phyloP scores from a whole-genome alignment of 805 yeast genomes.

The Schwanniomyces polymorphus region DNA sequence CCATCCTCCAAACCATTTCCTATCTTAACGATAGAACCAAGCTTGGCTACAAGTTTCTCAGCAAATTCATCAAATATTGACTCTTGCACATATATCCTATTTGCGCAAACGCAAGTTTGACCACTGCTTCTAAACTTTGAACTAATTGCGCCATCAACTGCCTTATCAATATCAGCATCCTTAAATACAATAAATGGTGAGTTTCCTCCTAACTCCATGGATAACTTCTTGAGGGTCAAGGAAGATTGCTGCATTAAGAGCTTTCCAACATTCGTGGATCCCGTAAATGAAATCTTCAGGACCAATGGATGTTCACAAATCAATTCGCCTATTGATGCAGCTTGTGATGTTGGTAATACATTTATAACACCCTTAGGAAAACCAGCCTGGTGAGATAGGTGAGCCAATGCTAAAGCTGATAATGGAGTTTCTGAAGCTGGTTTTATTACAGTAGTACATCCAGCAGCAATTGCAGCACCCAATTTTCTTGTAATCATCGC shows the following conservation, averaged over 20 bases:
- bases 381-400: slow-evolving; percentile 64
- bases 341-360: slow-evolving; percentile 51
- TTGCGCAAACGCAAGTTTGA: slow-evolving; percentile 67
- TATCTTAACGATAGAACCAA: slow-evolving; percentile 39
- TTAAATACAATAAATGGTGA: slow-evolving; percentile 64
- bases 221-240: slow-evolving; percentile 56
- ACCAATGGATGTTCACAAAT: slow-evolving; percentile 45
- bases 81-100: slow-evolving; percentile 56
- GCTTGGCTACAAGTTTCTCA: slow-evolving; percentile 38
- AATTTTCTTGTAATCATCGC: slow-evolving; percentile 76
- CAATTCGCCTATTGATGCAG: slow-evolving; percentile 53
- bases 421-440: slow-evolving; percentile 79
- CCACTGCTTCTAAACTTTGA: slow-evolving; percentile 64
- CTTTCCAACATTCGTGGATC: slow-evolving; percentile 64
- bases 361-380: slow-evolving; percentile 70
- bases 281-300: slow-evolving; percentile 62
- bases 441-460: slow-evolving; percentile 74
- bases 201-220: slow-evolving; percentile 68
- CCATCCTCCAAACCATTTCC: slow-evolving; percentile 63
- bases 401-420: slow-evolving; percentile 67
- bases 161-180: slow-evolving; percentile 58
- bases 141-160: slow-evolving; percentile 52
- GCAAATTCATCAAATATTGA: slow-evolving; percentile 50
- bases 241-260: slow-evolving; percentile 58
- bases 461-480: slow-evolving; percentile 79